Percentiles rank a stretch among this genome's conserved stretches.
These are phyloP conservation scores for Cytospora leucostoma DNA, from an alignment of 2,329 filamentous ascomycete species.

Conservation along the genomic window DNA sequence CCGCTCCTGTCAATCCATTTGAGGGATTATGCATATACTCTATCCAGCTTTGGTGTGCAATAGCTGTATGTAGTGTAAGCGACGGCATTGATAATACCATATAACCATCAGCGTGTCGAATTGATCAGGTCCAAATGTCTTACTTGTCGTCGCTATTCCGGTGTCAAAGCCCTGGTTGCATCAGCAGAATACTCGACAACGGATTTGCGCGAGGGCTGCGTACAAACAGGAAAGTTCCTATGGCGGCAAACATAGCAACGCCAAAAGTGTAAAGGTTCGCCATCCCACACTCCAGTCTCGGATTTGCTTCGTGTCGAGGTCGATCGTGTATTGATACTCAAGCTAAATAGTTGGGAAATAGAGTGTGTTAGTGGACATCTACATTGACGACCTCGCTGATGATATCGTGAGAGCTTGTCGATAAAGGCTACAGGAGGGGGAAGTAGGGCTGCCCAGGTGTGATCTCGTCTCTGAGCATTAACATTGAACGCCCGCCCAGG, in stretches of 20 bases:
- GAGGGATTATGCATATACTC: slow-evolving; percentile 59
- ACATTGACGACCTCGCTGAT: no score
- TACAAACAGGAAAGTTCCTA: slow-evolving; percentile 61
- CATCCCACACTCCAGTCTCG: slow-evolving; percentile 3
- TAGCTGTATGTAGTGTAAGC: slow-evolving; percentile 41
- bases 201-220: slow-evolving; percentile 29
- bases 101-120: no score
- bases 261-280: slow-evolving; percentile 45
- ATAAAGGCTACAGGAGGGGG: no score
- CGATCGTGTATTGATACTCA: no score
- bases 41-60: slow-evolving; percentile 61
- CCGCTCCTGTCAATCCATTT: slow-evolving; percentile 55
- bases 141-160: slow-evolving; percentile 60
- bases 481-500: no score
- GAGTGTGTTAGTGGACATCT: no score
- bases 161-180: slow-evolving; percentile 56
- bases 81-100: no score
- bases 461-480: no score
- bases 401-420: no score
- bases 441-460: no score
- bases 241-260: slow-evolving; percentile 57
- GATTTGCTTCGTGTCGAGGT: no score
- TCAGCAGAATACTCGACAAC: background rate
- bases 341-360: no score
- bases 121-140: slow-evolving; percentile 24